Evolutionary conservation across 208 protist genomes (phyloP).

Genomic region (Leishmania tarentolae): DNA sequence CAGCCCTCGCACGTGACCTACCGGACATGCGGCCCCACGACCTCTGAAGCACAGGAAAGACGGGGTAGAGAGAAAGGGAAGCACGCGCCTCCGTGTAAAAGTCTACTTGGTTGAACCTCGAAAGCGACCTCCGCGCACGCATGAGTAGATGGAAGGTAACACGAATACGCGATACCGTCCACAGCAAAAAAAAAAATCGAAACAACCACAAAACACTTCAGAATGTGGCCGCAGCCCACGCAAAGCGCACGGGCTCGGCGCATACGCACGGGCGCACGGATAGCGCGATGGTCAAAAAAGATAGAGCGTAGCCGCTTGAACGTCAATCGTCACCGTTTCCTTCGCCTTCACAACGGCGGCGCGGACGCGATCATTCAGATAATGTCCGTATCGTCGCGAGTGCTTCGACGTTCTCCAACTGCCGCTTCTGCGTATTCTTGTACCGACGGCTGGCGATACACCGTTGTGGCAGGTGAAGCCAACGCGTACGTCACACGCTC

Average conservation of each 20-base stretch:
- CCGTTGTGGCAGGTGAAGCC: not conserved
- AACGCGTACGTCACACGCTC: not conserved
- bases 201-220: not conserved
- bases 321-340: not conserved
- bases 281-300: not conserved
- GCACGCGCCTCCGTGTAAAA: not conserved
- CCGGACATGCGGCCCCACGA: not conserved
- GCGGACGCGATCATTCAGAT: constrained; percentile 2
- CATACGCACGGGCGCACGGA: not conserved
- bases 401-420: not conserved
- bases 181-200: not conserved
- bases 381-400: constrained; percentile 15
- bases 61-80: not conserved
- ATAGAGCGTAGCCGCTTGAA: not conserved
- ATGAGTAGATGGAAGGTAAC: not conserved
- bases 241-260: not conserved
- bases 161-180: not conserved
- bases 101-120: not conserved
- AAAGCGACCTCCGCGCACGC: not conserved
- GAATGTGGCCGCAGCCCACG: not conserved
- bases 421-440: not conserved
- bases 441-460: not conserved
- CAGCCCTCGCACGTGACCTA: not conserved
- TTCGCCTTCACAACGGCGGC: not conserved
- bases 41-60: not conserved